phyloP scores from a whole-genome alignment of 2,329 filamentous ascomycete genomes.

The Scytalidium sp. region DNA sequence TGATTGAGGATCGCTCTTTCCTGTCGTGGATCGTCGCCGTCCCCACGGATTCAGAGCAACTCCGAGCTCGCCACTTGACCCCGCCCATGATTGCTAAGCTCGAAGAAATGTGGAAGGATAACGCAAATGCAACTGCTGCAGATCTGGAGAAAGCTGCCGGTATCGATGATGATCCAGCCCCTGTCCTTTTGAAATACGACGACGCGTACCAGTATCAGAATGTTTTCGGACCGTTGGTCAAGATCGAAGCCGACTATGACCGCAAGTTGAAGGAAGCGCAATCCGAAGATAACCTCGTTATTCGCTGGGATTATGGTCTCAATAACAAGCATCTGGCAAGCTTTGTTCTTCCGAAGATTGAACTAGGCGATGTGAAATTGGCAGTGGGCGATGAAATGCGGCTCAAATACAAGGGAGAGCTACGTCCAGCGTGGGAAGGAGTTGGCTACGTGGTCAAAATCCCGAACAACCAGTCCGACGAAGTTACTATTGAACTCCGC shows the following conservation, averaged over 20 bases:
- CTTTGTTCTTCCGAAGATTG: conserved; percentile 94
- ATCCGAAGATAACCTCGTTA: conserved; percentile 90
- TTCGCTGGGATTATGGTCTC: conserved; percentile 91
- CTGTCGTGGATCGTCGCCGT: conserved; percentile 87
- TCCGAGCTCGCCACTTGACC: conserved; percentile 88
- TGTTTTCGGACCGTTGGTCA: conserved; percentile 95
- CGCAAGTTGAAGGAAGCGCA: conserved; percentile 98
- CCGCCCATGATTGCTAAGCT: conserved; percentile 94
- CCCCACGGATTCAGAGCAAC: conserved; percentile 91
- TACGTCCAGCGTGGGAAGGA: conserved; percentile 91
- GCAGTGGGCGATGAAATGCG: conserved; percentile 99
- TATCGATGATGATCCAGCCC: conserved; percentile 91
- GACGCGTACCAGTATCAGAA: conserved; percentile 99
- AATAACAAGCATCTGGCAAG: conserved; percentile 98
- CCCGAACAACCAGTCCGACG: conserved; percentile 97
- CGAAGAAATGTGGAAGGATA: conserved; percentile 98
- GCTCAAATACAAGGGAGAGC: conserved; percentile 90
- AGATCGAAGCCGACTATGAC: conserved; percentile 99
- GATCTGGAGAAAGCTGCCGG: conserved; percentile 89
- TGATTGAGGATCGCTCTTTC: conserved; percentile 96
- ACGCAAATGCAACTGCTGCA: conserved; percentile 80
- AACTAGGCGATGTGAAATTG: conserved; percentile 95
- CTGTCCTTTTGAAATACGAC: conserved; percentile 90
- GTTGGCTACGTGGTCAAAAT: conserved; percentile 99
- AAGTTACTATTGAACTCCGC: conserved; percentile 91